A percentile compares a stretch with the other conserved stretches of the same genome.
Conservation (phyloP, 495 filamentous ascomycete genomes). For the Hypoxylon intermedium region DNA sequence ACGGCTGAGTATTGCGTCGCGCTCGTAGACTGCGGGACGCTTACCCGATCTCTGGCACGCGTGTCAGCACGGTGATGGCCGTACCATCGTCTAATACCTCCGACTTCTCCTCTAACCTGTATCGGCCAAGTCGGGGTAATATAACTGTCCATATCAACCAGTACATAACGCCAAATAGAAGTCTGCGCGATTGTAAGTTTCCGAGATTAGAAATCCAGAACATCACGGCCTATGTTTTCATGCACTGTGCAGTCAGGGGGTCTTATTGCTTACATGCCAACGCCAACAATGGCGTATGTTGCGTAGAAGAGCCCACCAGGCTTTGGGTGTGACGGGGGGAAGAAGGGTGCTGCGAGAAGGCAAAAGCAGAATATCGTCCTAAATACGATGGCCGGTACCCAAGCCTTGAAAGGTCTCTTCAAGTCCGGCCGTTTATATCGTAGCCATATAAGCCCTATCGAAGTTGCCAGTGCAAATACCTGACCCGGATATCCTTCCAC, state of each 20-base stretch:
- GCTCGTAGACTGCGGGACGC: background rate
- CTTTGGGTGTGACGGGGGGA: conserved; percentile 58
- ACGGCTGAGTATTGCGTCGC: conserved; percentile 3
- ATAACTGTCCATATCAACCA: conserved; percentile 75
- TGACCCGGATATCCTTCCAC: conserved; percentile 74
- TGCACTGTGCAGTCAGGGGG: background rate
- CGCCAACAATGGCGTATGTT: conserved; percentile 75
- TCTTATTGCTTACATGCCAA: conserved; percentile 65
- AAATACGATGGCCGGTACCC: conserved; percentile 61
- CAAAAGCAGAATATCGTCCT: conserved; percentile 54
- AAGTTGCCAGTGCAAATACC: conserved; percentile 64
- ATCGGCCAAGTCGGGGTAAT: conserved; percentile 65
- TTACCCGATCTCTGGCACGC: conserved; percentile 43
- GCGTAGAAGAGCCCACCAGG: conserved; percentile 71
- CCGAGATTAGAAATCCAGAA: conserved; percentile 48
- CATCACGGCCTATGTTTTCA: background rate
- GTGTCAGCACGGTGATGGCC: conserved; percentile 62
- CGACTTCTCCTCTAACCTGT: conserved; percentile 65
- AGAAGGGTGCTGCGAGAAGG: conserved; percentile 63
- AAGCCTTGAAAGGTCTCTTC: conserved; percentile 73
- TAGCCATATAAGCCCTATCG: conserved; percentile 67
- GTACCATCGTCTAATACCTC: conserved; percentile 67
- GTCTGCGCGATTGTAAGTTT: conserved; percentile 55
- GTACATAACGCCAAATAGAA: conserved; percentile 68
- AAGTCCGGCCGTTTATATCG: conserved; percentile 66